Percentiles rank a stretch among this genome's conserved stretches.
These are phyloP conservation scores for Sugiyamaella castrensis DNA, from an alignment of 1,139 yeast species.

Conservation along the genomic window DNA sequence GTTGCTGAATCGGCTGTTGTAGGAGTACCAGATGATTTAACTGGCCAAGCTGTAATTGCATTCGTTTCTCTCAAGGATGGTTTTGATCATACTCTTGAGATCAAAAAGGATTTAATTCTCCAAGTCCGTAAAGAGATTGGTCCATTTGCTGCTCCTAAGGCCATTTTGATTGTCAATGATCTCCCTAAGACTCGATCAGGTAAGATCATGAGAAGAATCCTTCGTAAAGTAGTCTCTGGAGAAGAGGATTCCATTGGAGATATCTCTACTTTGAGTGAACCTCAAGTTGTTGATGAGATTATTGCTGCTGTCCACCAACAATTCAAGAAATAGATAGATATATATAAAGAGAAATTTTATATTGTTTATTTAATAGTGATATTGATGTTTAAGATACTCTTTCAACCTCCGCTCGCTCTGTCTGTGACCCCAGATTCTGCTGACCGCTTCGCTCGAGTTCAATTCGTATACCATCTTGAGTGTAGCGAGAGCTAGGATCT, in stretches of 20 bases:
- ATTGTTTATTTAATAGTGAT: not conserved
- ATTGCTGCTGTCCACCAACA: constrained; percentile 41
- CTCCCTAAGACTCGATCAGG: constrained; percentile 98
- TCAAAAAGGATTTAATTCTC: constrained; percentile 79
- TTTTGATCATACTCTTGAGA: constrained; percentile 50
- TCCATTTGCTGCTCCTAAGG: constrained; percentile 97
- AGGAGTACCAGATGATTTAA: constrained; percentile 89
- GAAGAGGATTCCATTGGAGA: constrained; percentile 96
- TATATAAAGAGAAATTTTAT: not conserved
- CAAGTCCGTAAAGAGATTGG: constrained; percentile 94
- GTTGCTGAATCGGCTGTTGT: constrained; percentile 95
- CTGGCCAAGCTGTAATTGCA: constrained; percentile 97
- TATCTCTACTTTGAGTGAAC: constrained; percentile 84
- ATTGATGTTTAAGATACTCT: not conserved
- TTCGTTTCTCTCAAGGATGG: constrained; percentile 76
- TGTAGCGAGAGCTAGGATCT: too few relatives aligned
- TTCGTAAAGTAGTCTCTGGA: constrained; percentile 84
- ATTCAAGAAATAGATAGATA: not conserved
- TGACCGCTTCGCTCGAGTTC: too few relatives aligned
- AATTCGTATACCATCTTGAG: too few relatives aligned
- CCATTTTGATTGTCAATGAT: constrained; percentile 80
- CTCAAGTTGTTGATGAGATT: constrained; percentile 76
- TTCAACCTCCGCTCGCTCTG: too few relatives aligned
- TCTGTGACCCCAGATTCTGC: too few relatives aligned
- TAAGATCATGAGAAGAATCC: constrained; percentile 96